Evolutionary conservation across 2,329 filamentous ascomycete species (phyloP).

Genomic region (Monilinia laxa): DNA sequence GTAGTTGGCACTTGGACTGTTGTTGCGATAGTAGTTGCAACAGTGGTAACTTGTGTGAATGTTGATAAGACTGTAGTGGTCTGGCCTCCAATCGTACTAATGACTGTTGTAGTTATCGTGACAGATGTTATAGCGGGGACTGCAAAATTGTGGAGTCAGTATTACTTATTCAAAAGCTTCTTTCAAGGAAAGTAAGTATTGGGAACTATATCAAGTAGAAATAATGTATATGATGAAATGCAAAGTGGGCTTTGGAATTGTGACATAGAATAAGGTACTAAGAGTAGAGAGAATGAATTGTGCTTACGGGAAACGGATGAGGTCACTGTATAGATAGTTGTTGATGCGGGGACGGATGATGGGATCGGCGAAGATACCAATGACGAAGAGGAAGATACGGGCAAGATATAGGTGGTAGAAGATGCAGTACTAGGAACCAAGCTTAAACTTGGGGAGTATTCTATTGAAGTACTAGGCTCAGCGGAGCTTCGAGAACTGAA

Average conservation of each 20-base stretch:
- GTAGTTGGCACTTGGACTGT: constrained; percentile 7
- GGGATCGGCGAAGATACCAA: background rate
- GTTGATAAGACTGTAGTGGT: constrained; percentile 6
- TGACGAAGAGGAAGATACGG: background rate
- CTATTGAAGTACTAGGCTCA: background rate
- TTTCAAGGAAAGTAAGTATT: too few species aligned
- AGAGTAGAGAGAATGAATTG: too few species aligned
- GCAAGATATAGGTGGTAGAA: constrained; percentile 5
- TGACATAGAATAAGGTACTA: too few species aligned
- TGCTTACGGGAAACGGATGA: background rate
- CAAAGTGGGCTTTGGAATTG: too few species aligned
- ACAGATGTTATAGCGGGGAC: constrained; percentile 6
- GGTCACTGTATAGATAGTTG: constrained; percentile 1
- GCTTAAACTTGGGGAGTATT: background rate
- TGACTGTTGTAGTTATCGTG: constrained; percentile 13
- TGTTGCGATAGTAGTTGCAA: constrained; percentile 1
- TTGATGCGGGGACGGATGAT: constrained; percentile 1
- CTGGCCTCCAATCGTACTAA: constrained; percentile 9
- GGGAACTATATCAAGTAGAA: too few species aligned
- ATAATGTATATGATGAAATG: too few species aligned
- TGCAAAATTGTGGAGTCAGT: too few species aligned
- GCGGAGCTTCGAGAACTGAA: background rate
- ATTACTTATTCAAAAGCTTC: too few species aligned
- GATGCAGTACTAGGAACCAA: constrained; percentile 5
- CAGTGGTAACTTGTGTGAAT: constrained; percentile 10